Base-by-base conservation (phyloP, 345 rosid genomes). In the Aethionema arabicum region DNA sequence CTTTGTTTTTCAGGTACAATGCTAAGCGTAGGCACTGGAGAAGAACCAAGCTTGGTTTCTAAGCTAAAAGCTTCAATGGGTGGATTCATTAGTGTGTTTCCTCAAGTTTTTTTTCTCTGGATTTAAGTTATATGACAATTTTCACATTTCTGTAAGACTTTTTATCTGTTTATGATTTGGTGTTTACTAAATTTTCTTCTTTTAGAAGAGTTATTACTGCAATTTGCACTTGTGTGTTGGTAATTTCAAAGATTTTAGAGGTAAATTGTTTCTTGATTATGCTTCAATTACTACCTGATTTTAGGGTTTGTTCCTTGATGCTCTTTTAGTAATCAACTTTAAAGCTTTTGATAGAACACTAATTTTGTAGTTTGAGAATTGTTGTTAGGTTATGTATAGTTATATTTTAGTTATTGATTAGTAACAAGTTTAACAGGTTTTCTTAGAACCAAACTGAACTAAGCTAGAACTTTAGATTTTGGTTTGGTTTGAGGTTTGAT, bases 1-100 rank as follows among this genome's bases (percentile, higher is more conserved):
- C 5, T 38, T 5, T 2, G 9, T 2, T 15, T 47, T 60, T 48
- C 48, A 84, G 90, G 82, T 82, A 84, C 76, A 84, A 84, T 46
- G 86, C 90, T 0, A 84, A 84, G 83, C 86, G 90, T 49, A 78
- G 90, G 63, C 90, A 84, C 78, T 84, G 90, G 90, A 82, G 87
- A 53, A 75, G 87, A 55, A 82, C 90, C 75, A 84, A 84, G 79
- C 80, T 84, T n/a, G 78, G 78, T 31, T 74, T 70, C 76, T 70
- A 70, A 59, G 59, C 56, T 57, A 56, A 35, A 16, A 11, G 56
- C 15, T 2, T 58, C 41, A 59, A 58, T 53, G 41, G 32, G 48
- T 41, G 12, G 59, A 31, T 32, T 69, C 27, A 21, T 21, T 69
- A 63, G 52, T 6, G 52, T 6, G 11, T 62, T 48, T 62, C 8